Percentiles rank a stretch among this genome's conserved stretches.
These are phyloP conservation scores for Aspergillus sp. DNA, from an alignment of 2,329 filamentous ascomycete species.

Conservation along the genomic window DNA sequence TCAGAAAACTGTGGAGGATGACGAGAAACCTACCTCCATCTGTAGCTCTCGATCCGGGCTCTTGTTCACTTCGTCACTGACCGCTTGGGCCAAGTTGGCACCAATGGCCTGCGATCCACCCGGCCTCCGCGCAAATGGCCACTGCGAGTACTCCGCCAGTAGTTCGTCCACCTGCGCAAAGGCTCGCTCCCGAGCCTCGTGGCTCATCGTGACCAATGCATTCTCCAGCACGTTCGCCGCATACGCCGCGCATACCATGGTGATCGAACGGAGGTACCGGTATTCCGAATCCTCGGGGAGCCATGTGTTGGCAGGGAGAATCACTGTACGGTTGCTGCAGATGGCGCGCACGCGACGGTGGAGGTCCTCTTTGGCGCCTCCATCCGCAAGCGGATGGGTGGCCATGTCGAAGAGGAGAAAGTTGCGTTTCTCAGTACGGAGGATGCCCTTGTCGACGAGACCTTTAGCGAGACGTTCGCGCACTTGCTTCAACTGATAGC, in stretches of 20 bases:
- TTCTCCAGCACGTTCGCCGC: constrained; percentile 98
- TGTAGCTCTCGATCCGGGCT: constrained; percentile 92
- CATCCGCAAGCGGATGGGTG: constrained; percentile 92
- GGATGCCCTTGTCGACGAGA: constrained; percentile 95
- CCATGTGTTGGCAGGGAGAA: constrained; percentile 77
- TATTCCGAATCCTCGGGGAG: constrained; percentile 92
- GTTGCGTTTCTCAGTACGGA: constrained; percentile 97
- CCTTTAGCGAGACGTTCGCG: constrained; percentile 95
- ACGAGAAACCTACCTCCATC: constrained; percentile 61
- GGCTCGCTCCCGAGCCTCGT: constrained; percentile 86
- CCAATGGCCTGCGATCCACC: constrained; percentile 75
- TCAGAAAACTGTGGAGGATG: not conserved
- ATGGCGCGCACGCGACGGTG: constrained; percentile 84
- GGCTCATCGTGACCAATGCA: constrained; percentile 84
- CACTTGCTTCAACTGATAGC: constrained; percentile 98
- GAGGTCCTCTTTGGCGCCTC: constrained; percentile 96
- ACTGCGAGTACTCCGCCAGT: constrained; percentile 92
- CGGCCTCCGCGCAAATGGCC: constrained; percentile 79
- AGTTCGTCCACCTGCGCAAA: constrained; percentile 97
- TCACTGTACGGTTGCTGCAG: constrained; percentile 86
- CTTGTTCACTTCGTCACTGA: constrained; percentile 77
- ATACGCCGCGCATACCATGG: constrained; percentile 97
- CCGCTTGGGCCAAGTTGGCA: constrained; percentile 80
- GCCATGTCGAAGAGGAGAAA: constrained; percentile 99
- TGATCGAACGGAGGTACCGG: constrained; percentile 80